Evolutionary conservation across 1,139 yeast genomes (phyloP).

Genomic region (Wickerhamomyces sp.): DNA sequence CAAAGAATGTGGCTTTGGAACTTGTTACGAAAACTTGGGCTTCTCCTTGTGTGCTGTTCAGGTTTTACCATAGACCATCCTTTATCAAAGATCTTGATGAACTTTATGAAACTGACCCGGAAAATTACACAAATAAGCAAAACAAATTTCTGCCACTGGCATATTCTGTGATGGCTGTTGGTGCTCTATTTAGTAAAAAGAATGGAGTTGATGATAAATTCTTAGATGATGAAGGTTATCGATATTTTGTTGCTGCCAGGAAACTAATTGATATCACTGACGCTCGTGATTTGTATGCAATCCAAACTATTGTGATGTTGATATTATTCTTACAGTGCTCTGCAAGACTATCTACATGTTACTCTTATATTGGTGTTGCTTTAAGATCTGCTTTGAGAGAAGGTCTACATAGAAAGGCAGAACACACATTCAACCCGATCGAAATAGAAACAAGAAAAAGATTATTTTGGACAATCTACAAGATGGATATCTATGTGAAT

Average conservation of each 20-base stretch:
- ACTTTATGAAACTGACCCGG: conserved; percentile 62
- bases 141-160: conserved; percentile 70
- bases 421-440: conserved; percentile 65
- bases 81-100: conserved; percentile 58
- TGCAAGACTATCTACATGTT: conserved; percentile 85
- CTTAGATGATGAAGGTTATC: conserved; percentile 78
- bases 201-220: conserved; percentile 38
- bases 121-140: conserved; percentile 61
- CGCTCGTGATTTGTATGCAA: conserved; percentile 57
- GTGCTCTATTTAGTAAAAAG: conserved; percentile 57
- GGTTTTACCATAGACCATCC: conserved; percentile 86
- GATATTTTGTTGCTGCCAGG: conserved; percentile 83
- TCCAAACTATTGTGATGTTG: conserved; percentile 66
- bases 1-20: conserved; percentile 69
- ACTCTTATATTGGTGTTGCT: conserved; percentile 90
- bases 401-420: conserved; percentile 76
- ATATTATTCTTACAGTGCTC: conserved; percentile 85
- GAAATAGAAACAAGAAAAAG: conserved; percentile 85
- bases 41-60: conserved; percentile 79
- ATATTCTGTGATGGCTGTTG: conserved; percentile 71
- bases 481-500: conserved; percentile 87
- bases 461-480: conserved; percentile 82
- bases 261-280: conserved; percentile 73
- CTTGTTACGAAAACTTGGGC: conserved; percentile 81
- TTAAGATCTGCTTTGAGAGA: conserved; percentile 81